Evolutionary conservation across 768 basidiomycete genomes (phyloP), one percentile per base, ranked within the genome.

Genomic region (Collybiopsis confluens): DNA sequence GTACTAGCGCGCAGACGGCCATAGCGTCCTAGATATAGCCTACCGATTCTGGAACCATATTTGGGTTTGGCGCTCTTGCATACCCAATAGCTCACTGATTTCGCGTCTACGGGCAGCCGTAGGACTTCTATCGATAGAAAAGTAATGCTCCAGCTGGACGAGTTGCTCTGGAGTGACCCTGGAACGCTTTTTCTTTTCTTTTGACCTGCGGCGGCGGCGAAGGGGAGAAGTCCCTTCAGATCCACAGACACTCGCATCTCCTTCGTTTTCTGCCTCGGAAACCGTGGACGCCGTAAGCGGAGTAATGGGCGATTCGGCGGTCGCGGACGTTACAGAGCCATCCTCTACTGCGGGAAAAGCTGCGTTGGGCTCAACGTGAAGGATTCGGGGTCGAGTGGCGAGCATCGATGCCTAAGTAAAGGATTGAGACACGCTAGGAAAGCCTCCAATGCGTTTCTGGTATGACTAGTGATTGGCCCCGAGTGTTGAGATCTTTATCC

Each of bases 41-140:
- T 24, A 86, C 90, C 90, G 75, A 64, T 92, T 92, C 65, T 92
- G 90, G 61, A 91, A 92, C 90, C 90, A 92, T 44, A 92, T 87
- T 68, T 92, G 90, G 0, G 88, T 90, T 73, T 92, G 90, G 35
- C 89, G 83, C 68, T 92, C 90, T 47, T 87, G 80, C 86, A 92
- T 90, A 15, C 88, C 87, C 4, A 92, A 73, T 52, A 80, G 66
- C 23, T 83, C 79, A 54, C 86, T 82, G 49, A 92, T 89, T 60
- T 90, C 89, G 51, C 82, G 80, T 40, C 90, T 75, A 45, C 82
- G 77, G 10, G 78, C 76, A 2, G 86, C 84, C 2, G 86, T 86
- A 9, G 90, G 90, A 63, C 82, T 87, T 40, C 83, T 76, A 64
- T 91, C 88, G 46, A 69, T 61, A 11, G 80, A 67, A 64, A 92